phyloP scores from a whole-genome alignment of 805 yeast species.

The Yamadazyma akitaensis region DNA sequence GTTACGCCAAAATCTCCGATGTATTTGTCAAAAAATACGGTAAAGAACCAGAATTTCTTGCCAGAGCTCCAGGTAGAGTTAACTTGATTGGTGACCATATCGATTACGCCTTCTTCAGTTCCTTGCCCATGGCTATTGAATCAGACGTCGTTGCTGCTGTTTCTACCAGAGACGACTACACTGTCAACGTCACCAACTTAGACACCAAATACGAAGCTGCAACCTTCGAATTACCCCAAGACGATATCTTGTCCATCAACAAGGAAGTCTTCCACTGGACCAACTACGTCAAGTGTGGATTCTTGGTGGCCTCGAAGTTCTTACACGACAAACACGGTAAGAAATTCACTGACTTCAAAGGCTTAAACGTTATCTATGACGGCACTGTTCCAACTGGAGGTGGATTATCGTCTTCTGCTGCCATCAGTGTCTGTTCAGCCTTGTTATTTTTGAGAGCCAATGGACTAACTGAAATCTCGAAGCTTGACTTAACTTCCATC shows the following conservation, averaged over 20 bases:
- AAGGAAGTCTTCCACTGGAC: constrained; percentile 54
- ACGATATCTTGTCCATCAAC: constrained; percentile 45
- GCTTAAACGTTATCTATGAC: constrained; percentile 51
- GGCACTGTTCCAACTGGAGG: constrained; percentile 74
- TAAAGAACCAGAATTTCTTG: constrained; percentile 42
- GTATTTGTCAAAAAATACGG: constrained; percentile 23
- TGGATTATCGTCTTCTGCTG: constrained; percentile 70
- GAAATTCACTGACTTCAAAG: constrained; percentile 32
- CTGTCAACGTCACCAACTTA: constrained; percentile 28
- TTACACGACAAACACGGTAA: constrained; percentile 31
- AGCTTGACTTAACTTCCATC: constrained; percentile 52
- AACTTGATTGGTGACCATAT: constrained; percentile 74
- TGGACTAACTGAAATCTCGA: constrained; percentile 41
- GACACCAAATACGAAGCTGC: constrained; percentile 33
- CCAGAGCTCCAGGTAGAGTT: constrained; percentile 75
- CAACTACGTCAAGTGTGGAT: constrained; percentile 66
- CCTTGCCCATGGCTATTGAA: constrained; percentile 71
- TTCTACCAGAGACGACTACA: constrained; percentile 6
- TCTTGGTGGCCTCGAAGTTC: constrained; percentile 54
- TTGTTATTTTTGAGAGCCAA: constrained; percentile 54
- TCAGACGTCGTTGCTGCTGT: constrained; percentile 59
- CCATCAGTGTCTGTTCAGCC: constrained; percentile 64
- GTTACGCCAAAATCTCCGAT: constrained; percentile 25
- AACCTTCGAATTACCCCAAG: constrained; percentile 40
- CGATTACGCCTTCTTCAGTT: constrained; percentile 65